Conservation (phyloP, 257 asterid genomes). For the Thymus quinquecostatus region DNA sequence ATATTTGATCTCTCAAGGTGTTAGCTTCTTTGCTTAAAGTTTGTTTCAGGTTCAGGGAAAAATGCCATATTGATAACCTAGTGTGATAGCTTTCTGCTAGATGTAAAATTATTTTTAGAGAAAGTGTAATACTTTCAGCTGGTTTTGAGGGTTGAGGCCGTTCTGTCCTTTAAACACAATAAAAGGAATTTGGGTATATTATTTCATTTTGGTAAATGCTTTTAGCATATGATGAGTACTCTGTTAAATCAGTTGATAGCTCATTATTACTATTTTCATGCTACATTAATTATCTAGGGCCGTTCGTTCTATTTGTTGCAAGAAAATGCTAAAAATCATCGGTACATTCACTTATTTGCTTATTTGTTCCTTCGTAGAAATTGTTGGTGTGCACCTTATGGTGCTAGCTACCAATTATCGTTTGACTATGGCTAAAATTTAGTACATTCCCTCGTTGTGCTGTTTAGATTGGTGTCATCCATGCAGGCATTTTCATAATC, state of each 20-base stretch:
- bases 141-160: neutral
- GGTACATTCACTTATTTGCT: neutral
- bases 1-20: neutral
- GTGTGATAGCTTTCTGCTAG: slow-evolving; percentile 3
- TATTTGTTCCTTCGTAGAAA: slow-evolving; percentile 6
- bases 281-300: neutral
- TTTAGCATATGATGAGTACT: neutral
- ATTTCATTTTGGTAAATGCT: neutral
- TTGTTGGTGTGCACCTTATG: neutral
- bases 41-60: neutral
- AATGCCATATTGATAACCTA: slow-evolving; percentile 1
- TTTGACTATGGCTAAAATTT: slow-evolving; percentile 27
- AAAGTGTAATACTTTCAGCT: neutral
- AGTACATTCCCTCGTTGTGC: slow-evolving; percentile 9
- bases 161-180: neutral
- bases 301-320: neutral
- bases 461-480: neutral
- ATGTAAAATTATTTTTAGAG: neutral
- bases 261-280: neutral
- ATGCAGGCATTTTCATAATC: neutral
- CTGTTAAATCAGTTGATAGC: neutral
- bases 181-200: neutral
- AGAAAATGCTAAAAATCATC: neutral
- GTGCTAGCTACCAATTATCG: slow-evolving; percentile 1
- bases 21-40: neutral